Percentiles rank a stretch among this genome's conserved stretches.
Evolutionary conservation across 2,329 filamentous ascomycete genomes (phyloP).

Genomic region (Colletotrichum melonis): DNA sequence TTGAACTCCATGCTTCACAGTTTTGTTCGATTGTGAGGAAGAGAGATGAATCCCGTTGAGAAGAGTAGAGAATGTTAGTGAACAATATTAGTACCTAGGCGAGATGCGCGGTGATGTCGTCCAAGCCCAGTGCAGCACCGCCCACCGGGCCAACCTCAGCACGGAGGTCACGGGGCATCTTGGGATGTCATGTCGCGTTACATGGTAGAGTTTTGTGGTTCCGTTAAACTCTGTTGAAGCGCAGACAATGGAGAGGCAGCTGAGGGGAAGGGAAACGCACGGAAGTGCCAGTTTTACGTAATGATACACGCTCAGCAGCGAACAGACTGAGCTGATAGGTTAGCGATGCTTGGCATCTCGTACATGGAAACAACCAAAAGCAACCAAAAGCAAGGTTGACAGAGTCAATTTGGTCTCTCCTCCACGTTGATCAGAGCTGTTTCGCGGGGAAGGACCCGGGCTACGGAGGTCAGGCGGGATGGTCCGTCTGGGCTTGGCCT

Average conservation of each 20-base stretch:
- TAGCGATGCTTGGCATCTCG: constrained; percentile 29
- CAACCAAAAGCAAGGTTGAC: constrained; percentile 15
- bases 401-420: neutral
- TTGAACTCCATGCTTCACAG: constrained; percentile 4
- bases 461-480: constrained; percentile 31
- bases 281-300: constrained; percentile 31
- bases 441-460: constrained; percentile 30
- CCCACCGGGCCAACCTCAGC: neutral
- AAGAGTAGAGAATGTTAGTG: neutral
- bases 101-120: neutral
- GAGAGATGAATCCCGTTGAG: neutral
- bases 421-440: neutral
- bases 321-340: constrained; percentile 15
- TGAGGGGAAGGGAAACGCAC: constrained; percentile 30
- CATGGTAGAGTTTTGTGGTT: constrained; percentile 15
- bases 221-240: constrained; percentile 5
- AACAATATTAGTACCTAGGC: neutral
- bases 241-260: neutral
- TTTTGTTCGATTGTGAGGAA: neutral
- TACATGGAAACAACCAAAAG: constrained; percentile 14
- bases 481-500: constrained; percentile 11
- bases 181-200: constrained; percentile 6
- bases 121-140: neutral
- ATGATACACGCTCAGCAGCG: constrained; percentile 25
- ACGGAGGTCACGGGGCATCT: constrained; percentile 19